Conservation (phyloP, 208 protist species). For the Herpetomonas tarakana region DNA sequence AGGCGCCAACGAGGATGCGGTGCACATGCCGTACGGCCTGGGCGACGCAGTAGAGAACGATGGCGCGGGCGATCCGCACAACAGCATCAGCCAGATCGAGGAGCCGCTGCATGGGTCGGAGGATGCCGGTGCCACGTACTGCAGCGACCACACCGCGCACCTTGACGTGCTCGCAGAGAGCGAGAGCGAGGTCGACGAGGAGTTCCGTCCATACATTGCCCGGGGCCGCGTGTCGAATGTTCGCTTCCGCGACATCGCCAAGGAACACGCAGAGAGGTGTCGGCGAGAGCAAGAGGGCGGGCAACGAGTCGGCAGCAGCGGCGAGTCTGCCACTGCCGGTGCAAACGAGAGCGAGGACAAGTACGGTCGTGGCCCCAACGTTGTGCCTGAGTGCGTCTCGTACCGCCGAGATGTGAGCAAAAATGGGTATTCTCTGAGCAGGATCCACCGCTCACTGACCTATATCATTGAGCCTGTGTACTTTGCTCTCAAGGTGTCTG, state of each 20-base stretch:
- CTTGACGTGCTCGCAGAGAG: not conserved
- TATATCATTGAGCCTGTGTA: conserved; percentile 21
- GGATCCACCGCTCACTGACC: conserved; percentile 13
- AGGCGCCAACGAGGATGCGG: no score
- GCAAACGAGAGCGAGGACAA: not conserved
- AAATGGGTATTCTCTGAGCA: conserved; percentile 19
- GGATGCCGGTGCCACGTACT: no score
- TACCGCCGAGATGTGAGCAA: conserved; percentile 16
- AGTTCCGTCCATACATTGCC: conserved; percentile 9
- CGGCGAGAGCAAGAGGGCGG: not conserved
- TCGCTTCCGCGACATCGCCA: not conserved
- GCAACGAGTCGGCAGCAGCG: no score
- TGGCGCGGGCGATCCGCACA: no score
- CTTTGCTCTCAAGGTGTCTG: conserved; percentile 20
- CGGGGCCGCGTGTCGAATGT: conserved; percentile 12
- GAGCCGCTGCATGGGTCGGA: no score
- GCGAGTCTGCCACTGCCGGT: not conserved
- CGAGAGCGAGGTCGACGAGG: conserved; percentile 4
- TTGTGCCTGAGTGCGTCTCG: conserved; percentile 6
- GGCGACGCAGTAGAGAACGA: no score
- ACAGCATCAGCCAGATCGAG: no score
- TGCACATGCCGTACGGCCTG: no score
- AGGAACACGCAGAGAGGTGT: not conserved
- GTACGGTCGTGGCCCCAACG: not conserved
- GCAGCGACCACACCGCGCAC: not conserved